phyloP scores from a whole-genome alignment of 2,329 filamentous ascomycete species.

The Aaosphaeria arxii region DNA sequence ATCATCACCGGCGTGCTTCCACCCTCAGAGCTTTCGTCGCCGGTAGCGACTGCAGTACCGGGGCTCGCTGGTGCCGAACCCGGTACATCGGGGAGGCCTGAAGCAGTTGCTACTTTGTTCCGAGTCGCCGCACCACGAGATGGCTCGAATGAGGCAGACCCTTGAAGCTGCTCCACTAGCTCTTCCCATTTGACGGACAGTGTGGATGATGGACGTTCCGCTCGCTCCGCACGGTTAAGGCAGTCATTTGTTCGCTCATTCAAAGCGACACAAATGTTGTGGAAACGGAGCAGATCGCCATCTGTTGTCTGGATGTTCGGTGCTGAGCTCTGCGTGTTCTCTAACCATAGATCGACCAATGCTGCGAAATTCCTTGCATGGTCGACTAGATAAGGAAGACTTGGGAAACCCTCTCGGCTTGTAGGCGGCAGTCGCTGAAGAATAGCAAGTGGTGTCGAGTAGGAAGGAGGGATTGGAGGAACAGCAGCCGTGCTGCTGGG shows the following conservation, averaged over 20 bases:
- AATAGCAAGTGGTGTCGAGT: slow-evolving; percentile 90
- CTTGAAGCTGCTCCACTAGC: slow-evolving; percentile 47
- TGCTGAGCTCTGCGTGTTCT: slow-evolving; percentile 43
- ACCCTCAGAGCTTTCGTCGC: background rate
- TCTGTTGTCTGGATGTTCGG: slow-evolving; percentile 39
- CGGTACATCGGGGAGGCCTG: background rate
- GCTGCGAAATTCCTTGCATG: slow-evolving; percentile 81
- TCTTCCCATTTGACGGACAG: slow-evolving; percentile 53
- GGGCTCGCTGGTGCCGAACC: slow-evolving; percentile 18
- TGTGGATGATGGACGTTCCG: slow-evolving; percentile 49
- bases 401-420: slow-evolving; percentile 88
- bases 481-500: slow-evolving; percentile 61
- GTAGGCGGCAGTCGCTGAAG: slow-evolving; percentile 75
- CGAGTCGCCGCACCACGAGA: slow-evolving; percentile 30
- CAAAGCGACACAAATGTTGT: slow-evolving; percentile 47
- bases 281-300: slow-evolving; percentile 49
- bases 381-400: slow-evolving; percentile 89
- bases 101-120: slow-evolving; percentile 17
- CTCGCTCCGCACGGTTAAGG: slow-evolving; percentile 50
- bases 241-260: slow-evolving; percentile 50
- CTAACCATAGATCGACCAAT: slow-evolving; percentile 77
- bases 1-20: slow-evolving; percentile 34
- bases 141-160: slow-evolving; percentile 26
- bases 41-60: background rate
- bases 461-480: slow-evolving; percentile 71